A percentile compares a stretch with the other conserved stretches of the same genome.
phyloP scores from a whole-genome alignment of 371 early-diverging fungal genomes.

The Mucor saturninus region DNA sequence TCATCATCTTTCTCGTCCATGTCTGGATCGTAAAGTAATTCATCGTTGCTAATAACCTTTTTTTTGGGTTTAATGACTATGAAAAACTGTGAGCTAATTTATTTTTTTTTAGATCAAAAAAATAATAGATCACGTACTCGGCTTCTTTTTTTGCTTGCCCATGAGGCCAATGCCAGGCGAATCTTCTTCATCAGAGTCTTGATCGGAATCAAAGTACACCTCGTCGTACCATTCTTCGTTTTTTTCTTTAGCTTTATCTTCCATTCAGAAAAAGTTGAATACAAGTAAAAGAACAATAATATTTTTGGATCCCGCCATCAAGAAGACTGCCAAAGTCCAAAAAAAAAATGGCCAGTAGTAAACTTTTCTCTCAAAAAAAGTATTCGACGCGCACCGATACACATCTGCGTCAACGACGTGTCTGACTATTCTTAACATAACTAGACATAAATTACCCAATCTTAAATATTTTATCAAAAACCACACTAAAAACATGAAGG shows the following conservation, averaged over 20 bases:
- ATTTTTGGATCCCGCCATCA: neutral
- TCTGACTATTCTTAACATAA: too few relatives aligned
- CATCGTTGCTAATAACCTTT: slow-evolving; percentile 49
- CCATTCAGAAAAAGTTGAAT: neutral
- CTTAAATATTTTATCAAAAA: too few relatives aligned
- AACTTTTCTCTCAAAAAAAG: too few relatives aligned
- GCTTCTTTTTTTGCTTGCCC: slow-evolving; percentile 11
- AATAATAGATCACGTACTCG: neutral
- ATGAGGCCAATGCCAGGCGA: slow-evolving; percentile 9
- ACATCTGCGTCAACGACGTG: too few relatives aligned
- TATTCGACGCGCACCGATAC: too few relatives aligned
- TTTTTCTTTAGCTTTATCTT: neutral
- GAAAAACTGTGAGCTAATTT: neutral
- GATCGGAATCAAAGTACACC: slow-evolving; percentile 58
- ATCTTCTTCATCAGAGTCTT: slow-evolving; percentile 31
- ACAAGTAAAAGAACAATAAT: neutral
- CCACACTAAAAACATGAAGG: too few relatives aligned
- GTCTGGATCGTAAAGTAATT: slow-evolving; percentile 63
- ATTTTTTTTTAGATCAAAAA: slow-evolving; percentile 19
- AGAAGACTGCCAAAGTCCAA: too few relatives aligned
- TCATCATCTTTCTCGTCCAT: slow-evolving; percentile 61
- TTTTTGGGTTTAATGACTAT: slow-evolving; percentile 20
- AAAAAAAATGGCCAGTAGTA: too few relatives aligned
- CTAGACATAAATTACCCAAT: too few relatives aligned
- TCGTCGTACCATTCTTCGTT: slow-evolving; percentile 47